Evolutionary conservation across 257 asterid genomes (phyloP).

Genomic region (Lycium ferocissimum): DNA sequence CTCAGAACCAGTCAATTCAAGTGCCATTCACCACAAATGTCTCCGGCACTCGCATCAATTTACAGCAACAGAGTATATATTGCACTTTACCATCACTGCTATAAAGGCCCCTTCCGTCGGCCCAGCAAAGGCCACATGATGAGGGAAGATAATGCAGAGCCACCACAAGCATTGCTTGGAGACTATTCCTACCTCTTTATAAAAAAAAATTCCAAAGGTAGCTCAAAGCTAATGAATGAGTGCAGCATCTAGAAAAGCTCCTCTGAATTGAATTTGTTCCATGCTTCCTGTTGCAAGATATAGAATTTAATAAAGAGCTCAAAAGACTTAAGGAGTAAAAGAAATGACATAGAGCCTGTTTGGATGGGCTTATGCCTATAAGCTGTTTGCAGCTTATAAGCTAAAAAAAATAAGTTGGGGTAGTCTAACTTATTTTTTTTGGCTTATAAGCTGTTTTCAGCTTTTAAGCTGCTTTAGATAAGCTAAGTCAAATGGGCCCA

Average conservation of each 20-base stretch:
- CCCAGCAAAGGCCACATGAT: slow-evolving; percentile 41
- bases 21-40: slow-evolving; percentile 38
- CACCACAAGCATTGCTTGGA: slow-evolving; percentile 34
- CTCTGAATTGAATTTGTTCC: slow-evolving; percentile 99
- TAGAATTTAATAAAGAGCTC: slow-evolving; percentile 22
- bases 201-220: slow-evolving; percentile 37
- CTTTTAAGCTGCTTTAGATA: too few relatives aligned
- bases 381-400: too few relatives aligned
- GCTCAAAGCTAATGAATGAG: slow-evolving; percentile 40
- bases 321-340: neutral
- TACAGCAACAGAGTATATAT: slow-evolving; percentile 52
- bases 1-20: slow-evolving; percentile 36
- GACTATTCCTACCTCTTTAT: slow-evolving; percentile 32
- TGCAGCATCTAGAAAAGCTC: slow-evolving; percentile 80
- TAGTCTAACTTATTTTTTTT: too few relatives aligned
- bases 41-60: slow-evolving; percentile 51
- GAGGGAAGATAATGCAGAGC: slow-evolving; percentile 19
- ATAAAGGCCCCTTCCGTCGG: slow-evolving; percentile 37
- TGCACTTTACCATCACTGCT: slow-evolving; percentile 42
- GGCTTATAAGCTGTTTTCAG: too few relatives aligned
- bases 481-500: too few relatives aligned
- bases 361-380: too few relatives aligned
- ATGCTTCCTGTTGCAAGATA: slow-evolving; percentile 74
- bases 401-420: too few relatives aligned
- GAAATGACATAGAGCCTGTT: too few relatives aligned